Evolutionary conservation across 495 filamentous ascomycete genomes (phyloP).

Genomic region (Chaetomium tenue): DNA sequence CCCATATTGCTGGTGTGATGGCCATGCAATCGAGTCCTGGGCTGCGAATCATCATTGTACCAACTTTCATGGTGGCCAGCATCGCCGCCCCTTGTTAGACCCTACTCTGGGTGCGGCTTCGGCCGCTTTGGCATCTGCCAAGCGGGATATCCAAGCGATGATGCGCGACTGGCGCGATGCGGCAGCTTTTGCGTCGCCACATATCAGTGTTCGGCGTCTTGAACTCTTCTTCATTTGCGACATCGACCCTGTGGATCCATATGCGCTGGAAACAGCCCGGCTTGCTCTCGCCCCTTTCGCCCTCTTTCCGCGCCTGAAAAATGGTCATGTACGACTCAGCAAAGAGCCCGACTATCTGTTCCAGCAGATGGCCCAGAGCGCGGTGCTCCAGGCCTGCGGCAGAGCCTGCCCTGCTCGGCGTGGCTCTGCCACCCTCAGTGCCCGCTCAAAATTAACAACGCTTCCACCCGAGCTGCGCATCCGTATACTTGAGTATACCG

Average conservation of each 20-base stretch:
- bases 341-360: neutral
- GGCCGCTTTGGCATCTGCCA: neutral
- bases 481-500: conserved; percentile 17
- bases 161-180: neutral
- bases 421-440: neutral
- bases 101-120: too few relatives aligned
- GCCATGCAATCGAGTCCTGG: neutral
- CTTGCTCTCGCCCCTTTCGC: neutral
- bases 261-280: neutral
- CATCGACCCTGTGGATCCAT: neutral
- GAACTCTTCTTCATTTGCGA: conserved; percentile 3
- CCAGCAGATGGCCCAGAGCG: neutral
- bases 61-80: neutral
- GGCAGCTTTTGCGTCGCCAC: neutral
- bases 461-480: conserved; percentile 8
- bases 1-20: neutral
- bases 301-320: neutral
- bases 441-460: neutral
- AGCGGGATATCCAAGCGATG: neutral
- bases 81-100: conserved; percentile 1
- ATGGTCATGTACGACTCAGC: conserved; percentile 8
- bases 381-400: neutral
- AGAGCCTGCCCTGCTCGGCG: neutral
- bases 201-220: neutral
- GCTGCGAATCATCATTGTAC: neutral